Evolutionary conservation across 2,329 filamentous ascomycete species (phyloP), one percentile per base, ranked within the genome.

Genomic region (Penicillium italicum): DNA sequence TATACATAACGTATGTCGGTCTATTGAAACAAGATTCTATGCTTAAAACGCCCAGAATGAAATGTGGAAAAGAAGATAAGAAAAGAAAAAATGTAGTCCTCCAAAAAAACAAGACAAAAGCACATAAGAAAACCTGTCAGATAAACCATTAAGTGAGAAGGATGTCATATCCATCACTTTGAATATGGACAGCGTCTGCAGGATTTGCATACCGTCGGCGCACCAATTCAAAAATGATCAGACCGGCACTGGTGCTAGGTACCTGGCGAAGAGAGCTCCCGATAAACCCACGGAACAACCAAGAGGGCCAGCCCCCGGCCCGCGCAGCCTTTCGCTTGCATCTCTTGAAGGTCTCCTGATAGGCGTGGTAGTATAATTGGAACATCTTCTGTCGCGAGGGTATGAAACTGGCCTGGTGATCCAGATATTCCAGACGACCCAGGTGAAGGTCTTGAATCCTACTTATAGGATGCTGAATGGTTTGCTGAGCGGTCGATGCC

Each of bases 201-300:
- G 76, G 66, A 58, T 76, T 78, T 3, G 80, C 81, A 67, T 86
- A 86, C 67, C 84, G 85, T 48, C 84, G 74, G 49, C 85, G 73
- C 37, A 86, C 80, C 33, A 87, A 67, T 67, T 87, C 85, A 62
- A 87, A 87, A 4, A 86, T 84, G 53, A 87, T 82, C 50, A 87
- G 70, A 0, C 83, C 85, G 1, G 84, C 83, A 60, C 81, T 84
- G 2, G 85, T 86, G 61, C 83, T 86, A 2, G 85, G 85, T 12
- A 85, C 80, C 66, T 86, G 84, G 31, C 80, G 76, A 34, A 86
- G 72, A 0, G 83, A 84, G 52, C 72, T 79, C 65, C 75, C 73
- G 63, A 82, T 74, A 64, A 86, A 86, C 28, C 80, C 82, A 42
- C 74, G 72, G 65, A 82, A 87, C 2, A 87, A 70, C 76, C 83